A percentile compares a stretch with the other conserved stretches of the same genome.
phyloP scores from a whole-genome alignment of 2,329 filamentous ascomycete species.

The Apiospora sp. region DNA sequence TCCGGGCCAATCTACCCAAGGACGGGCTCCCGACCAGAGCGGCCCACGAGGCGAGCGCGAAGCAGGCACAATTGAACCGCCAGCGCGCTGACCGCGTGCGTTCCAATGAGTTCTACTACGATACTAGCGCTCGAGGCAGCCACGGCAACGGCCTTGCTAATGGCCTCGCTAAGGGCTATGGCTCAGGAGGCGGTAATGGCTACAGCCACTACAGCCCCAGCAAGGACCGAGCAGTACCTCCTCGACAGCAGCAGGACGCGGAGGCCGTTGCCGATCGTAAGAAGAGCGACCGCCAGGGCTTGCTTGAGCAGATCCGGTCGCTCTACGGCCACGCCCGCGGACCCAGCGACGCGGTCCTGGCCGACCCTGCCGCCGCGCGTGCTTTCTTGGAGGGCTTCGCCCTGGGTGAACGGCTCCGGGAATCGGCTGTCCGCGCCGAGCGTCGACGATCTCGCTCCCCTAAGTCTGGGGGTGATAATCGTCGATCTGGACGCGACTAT shows the following conservation, averaged over 20 bases:
- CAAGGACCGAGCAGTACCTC: neutral
- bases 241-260: neutral
- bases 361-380: slow-evolving; percentile 35
- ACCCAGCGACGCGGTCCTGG: slow-evolving; percentile 32
- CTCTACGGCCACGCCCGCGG: slow-evolving; percentile 31
- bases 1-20: slow-evolving; percentile 24
- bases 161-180: neutral
- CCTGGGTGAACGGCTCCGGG: slow-evolving; percentile 29
- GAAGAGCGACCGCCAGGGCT: slow-evolving; percentile 29
- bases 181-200: neutral
- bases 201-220: neutral
- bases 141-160: neutral
- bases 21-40: neutral
- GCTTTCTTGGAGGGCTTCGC: slow-evolving; percentile 41
- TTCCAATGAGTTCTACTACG: neutral
- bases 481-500: neutral
- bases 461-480: neutral
- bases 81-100: neutral
- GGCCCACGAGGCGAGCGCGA: neutral
- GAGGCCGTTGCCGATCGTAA: slow-evolving; percentile 7
- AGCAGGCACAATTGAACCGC: neutral
- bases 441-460: slow-evolving; percentile 25
- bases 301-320: slow-evolving; percentile 33
- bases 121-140: too few relatives aligned
- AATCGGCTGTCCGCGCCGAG: slow-evolving; percentile 20